A percentile compares a stretch with the other conserved stretches of the same genome.
phyloP scores from a whole-genome alignment of 805 yeast genomes.

The Kregervanrija delftensis region DNA sequence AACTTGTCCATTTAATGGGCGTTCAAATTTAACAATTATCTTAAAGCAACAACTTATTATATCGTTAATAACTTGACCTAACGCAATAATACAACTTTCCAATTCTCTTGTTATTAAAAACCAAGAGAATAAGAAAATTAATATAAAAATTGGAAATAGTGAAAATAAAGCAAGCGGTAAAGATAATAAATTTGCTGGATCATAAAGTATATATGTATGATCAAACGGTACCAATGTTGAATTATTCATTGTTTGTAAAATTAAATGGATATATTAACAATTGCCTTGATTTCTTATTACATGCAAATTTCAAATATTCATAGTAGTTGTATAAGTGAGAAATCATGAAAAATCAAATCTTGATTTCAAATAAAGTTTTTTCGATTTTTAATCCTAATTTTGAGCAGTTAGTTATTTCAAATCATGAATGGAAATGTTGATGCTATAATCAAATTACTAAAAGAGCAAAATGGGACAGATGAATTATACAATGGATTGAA shows the following conservation, averaged over 20 bases:
- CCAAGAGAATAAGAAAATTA: slow-evolving; percentile 79
- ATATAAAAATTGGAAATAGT: slow-evolving; percentile 68
- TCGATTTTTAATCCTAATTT: no score
- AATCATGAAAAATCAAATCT: no score
- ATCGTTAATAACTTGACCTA: slow-evolving; percentile 81
- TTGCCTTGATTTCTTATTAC: no score
- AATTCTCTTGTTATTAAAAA: slow-evolving; percentile 75
- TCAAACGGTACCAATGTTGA: slow-evolving; percentile 54
- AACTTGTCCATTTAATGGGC: slow-evolving; percentile 51
- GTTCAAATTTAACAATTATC: slow-evolving; percentile 53
- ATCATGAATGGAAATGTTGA: no score
- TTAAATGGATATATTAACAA: no score
- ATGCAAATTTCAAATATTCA: no score
- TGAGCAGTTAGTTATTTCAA: no score
- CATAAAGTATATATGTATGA: slow-evolving; percentile 78
- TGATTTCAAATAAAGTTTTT: no score
- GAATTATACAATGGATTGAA: no score
- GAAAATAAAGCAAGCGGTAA: slow-evolving; percentile 64
- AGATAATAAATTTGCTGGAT: slow-evolving; percentile 57
- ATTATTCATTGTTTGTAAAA: not conserved
- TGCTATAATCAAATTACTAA: no score
- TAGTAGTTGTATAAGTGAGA: no score
- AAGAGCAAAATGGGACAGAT: no score
- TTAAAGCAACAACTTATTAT: slow-evolving; percentile 63
- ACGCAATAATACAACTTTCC: slow-evolving; percentile 76